These are phyloP conservation scores for Pyrenophora tritici-repentis DNA, from an alignment of 2,329 filamentous ascomycete species.

Conservation along the genomic window DNA sequence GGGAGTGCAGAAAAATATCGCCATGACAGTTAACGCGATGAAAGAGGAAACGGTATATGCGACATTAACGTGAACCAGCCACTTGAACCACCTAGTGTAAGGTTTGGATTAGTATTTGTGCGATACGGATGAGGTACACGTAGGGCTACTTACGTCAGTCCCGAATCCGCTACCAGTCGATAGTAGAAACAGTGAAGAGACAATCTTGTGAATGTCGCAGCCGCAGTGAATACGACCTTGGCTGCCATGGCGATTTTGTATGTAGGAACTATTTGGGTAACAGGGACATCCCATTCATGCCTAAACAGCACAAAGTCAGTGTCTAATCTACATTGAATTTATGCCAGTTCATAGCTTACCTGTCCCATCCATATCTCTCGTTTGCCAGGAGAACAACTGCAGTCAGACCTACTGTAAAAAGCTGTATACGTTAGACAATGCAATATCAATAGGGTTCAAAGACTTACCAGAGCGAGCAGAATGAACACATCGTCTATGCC, in stretches of 20 bases:
- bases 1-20: slow-evolving; percentile 51
- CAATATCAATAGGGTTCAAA: neutral
- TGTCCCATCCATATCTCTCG: slow-evolving; percentile 47
- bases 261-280: slow-evolving; percentile 25
- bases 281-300: slow-evolving; percentile 51
- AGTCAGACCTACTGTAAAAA: slow-evolving; percentile 48
- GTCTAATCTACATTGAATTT: neutral
- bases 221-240: slow-evolving; percentile 50
- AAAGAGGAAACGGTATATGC: slow-evolving; percentile 46
- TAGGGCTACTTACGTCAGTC: slow-evolving; percentile 15
- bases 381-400: slow-evolving; percentile 51
- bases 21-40: slow-evolving; percentile 43
- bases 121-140: too few species aligned
- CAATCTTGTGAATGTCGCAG: slow-evolving; percentile 51
- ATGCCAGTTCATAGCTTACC: neutral
- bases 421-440: slow-evolving; percentile 25
- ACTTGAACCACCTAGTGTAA: slow-evolving; percentile 40
- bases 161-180: slow-evolving; percentile 50
- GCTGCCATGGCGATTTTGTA: slow-evolving; percentile 49
- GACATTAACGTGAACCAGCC: slow-evolving; percentile 48
- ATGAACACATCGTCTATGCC: slow-evolving; percentile 52
- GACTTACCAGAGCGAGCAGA: slow-evolving; percentile 45
- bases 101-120: neutral
- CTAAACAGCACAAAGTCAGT: slow-evolving; percentile 15
- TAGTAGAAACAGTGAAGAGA: slow-evolving; percentile 55